Base-by-base conservation (phyloP, 148 eudicot species). In the Diospyros kaki region DNA sequence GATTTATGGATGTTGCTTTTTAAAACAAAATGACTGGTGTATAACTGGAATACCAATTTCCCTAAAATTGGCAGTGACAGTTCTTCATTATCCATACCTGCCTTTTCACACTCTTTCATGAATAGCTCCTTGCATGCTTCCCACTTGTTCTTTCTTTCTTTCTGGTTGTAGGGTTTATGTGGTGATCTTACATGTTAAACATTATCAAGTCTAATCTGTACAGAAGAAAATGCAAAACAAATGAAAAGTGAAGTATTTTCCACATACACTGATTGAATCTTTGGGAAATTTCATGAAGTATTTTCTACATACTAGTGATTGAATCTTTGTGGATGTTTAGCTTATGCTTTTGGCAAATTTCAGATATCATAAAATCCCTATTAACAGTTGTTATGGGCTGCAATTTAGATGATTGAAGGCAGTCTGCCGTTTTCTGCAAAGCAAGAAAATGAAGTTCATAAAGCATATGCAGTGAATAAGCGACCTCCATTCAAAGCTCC, bases 401-500 rank as follows among this genome's bases (percentile, higher is more conserved):
- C 81, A 63, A 62, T 76, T 18, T 64, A 95, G 98, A 93, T 95
- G 96, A 96, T 93, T 86, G 99, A 96, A 83, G 99, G 99, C 64
- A 81, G 81, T 79, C 93, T 88, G 48, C 99, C 99, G 39, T 96
- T 93, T 77, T 46, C 61, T 17, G 68, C 78, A 40, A 87, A 76
- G 85, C 76, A 81, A 15, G 99, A 86, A 58, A 68, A 66, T 56
- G 90, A 87, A 43, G 97, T 89, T 58, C 94, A 89, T 60, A 73
- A 81, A 69, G 86, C 84, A 60, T 96, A 89, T 81, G 87, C 84
- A 75, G 80, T 81, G 15, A 88, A 91, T 75, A 74, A 88, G 73
- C 96, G 98, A 38, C 99, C 99, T 75, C 99, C 98, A 53, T 96
- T 93, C 76, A 88, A 66, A 73, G 97, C 97, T 65, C 81, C 94